Evolutionary conservation across 129 eudicot genomes (phyloP).

Genomic region (Artemisia argyi): DNA sequence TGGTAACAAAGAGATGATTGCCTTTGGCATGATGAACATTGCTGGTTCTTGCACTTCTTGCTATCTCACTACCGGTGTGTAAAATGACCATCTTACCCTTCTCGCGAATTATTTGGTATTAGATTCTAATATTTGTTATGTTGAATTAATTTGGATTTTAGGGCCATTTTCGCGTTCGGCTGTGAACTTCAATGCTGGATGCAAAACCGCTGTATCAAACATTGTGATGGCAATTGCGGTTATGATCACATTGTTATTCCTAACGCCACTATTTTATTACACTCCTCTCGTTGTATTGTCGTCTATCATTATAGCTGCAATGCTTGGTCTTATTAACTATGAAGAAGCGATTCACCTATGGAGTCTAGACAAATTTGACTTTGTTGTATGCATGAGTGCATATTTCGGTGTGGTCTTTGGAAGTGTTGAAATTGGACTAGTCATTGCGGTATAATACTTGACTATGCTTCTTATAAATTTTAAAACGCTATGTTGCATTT

Average conservation of each 20-base stretch:
- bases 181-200: conserved; percentile 92
- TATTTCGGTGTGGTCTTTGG: conserved; percentile 86
- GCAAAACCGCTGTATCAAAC: conserved; percentile 93
- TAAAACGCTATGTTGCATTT: neutral
- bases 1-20: conserved; percentile 99
- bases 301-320: conserved; percentile 79
- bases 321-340: conserved; percentile 93
- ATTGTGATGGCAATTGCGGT: conserved; percentile 90
- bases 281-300: conserved; percentile 87
- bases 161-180: conserved; percentile 99
- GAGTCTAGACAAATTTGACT: conserved; percentile 85
- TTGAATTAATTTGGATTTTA: conserved; percentile 12
- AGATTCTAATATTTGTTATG: neutral
- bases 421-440: conserved; percentile 72
- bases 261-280: conserved; percentile 82
- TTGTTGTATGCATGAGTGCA: conserved; percentile 81
- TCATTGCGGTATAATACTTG: conserved; percentile 60
- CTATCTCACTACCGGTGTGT: conserved; percentile 84
- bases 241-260: conserved; percentile 70
- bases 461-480: neutral
- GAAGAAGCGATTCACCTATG: conserved; percentile 87
- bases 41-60: conserved; percentile 95
- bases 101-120: neutral
- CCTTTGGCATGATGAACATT: conserved; percentile 96
- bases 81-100: conserved; percentile 14